Evolutionary conservation across 495 filamentous ascomycete species (phyloP), one percentile per base, ranked within the genome.

Genomic region (Penicillium lagena): DNA sequence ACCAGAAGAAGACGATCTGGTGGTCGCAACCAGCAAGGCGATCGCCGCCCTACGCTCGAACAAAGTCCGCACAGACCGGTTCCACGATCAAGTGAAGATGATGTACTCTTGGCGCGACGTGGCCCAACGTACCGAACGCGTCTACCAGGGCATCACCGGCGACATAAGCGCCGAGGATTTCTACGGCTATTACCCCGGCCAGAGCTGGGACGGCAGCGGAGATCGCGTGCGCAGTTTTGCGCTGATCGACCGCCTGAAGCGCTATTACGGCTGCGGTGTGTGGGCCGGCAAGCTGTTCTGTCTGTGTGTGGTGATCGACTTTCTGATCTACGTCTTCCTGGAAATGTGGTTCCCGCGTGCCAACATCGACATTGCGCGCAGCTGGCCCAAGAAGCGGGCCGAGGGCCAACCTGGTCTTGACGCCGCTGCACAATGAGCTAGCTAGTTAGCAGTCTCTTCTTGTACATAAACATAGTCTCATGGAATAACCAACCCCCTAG

Each of bases 41-140:
- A 95, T 96, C 49, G 80, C 78, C 0, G 79, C 80, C 7, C 70
- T 96, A 30, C 77, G 89, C n/a, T 82, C 80, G 9, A 89, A 88
- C 54, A 83, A 84, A 53, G 82, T 98, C 13, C 82, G 88, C 39
- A 95, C 94, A 2, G 90, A 96, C 58, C 78, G 85, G 22, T 98
- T 98, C 57, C 93, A 98, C 58, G 90, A 95, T 43, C 83, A 95
- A 62, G 93, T 98, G 36, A 94, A 94, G 64, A 83, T 81, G 58
- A 96, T 97, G 93, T 98, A 98, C 66, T 90, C 84, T 1, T 98
- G 93, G 93, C 90, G 87, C 3, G 88, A 98, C 61, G 89, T 98
- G 1, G 93, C 93, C 0, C 74, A 82, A 49, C 83, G 93, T 29
- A 96, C 93, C 1, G 93, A 98, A 60, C 76, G 94, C 1, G 94